Evolutionary conservation across 805 yeast genomes (phyloP), one percentile per base, ranked within the genome.

Genomic region (Middelhovenomyces tepae): DNA sequence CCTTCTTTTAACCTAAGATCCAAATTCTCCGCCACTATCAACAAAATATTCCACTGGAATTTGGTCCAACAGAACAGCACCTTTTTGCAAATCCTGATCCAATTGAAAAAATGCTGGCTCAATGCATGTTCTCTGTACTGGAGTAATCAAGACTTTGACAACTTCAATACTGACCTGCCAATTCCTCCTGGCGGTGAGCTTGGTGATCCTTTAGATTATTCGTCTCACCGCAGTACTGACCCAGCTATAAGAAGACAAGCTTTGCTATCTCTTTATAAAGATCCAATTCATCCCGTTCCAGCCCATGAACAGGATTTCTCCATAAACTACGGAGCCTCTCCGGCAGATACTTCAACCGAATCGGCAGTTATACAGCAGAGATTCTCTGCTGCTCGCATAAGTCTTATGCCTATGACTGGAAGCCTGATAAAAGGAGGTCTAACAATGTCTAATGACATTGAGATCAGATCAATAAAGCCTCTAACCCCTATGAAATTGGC

Each of bases 51-150:
- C 18, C 40, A 40, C 7, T 47, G 48, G 40, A 46, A 45, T 6
- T 45, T 43, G 36, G 48, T 53, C 15, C 42, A 45, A 11, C 25
- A 36, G 8, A 32, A 46, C 16, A 42, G 42, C n/a, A 48, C 42
- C 18, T 44, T 51, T 23, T 30, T 38, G 13, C 59, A 65, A 25
- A 60, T 69, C 10, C 41, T 72, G 11, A 48, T 57, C 7, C 73
- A 62, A 37, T 47, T 74, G 37, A 70, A 73, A 42, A 62, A 62
- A 42, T 53, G 60, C 7, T 74, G 80, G 80, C 56, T 67, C 17
- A 39, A 50, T 15, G 45, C 57, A 15, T 50, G 63, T 22, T 44
- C 51, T 34, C 48, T 53, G 37, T 53, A 51, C 39, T 57, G 69
- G 51, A 46, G 27, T 34, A 38, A 24, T 11, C 30, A 33, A 4